Base-by-base conservation (phyloP, 495 filamentous ascomycete species). In the Chaetomium tenue region DNA sequence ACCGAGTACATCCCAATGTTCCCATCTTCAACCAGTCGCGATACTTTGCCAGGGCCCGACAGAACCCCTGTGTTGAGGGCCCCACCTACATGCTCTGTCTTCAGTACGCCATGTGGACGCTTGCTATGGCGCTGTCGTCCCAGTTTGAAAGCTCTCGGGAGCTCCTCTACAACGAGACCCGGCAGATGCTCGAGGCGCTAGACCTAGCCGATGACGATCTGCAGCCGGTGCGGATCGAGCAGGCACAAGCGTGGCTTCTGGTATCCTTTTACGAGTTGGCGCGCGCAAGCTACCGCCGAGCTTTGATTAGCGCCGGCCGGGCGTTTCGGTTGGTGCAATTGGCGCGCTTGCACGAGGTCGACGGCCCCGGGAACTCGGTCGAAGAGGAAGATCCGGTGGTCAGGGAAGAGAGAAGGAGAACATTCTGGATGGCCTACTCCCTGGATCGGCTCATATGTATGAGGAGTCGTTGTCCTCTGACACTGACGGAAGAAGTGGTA, bases 361-460 rank as follows among this genome's bases (percentile, higher is more conserved):
- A 86, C 60, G 71, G 66, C 16, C 70, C 70, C 0, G 77, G 71
- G 9, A 64, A 47, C 22, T 9, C n/a, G 22, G 13, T 54, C n/a
- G 63, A 63, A 23, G 68, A 59, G 0, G 72, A 68, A 5, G 73
- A 78, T 37, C 58, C 64, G 20, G 61, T 77, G 20, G 65, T 70
- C 28, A 66, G 72, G 1, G 84, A 86, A 61, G 82, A 85, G 63
- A 77, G 78, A 63, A 69, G 83, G 46, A 74, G 83, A 40, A 80
- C 80, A 0, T 85, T 86, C 58, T 86, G 84, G 84, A 74, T 85
- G 52, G 82, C 83, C 0, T 86, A 83, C 54, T 78, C 75, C 28
- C 74, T 86, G 13, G 84, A 86, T 67, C 76, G 80, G 0, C 78
- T 85, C 26, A 77, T 82, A 57, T 82, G 78, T 50, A 73, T 85